Evolutionary conservation across 2,329 filamentous ascomycete species (phyloP).

Genomic region (Sordariomycetes sp.): DNA sequence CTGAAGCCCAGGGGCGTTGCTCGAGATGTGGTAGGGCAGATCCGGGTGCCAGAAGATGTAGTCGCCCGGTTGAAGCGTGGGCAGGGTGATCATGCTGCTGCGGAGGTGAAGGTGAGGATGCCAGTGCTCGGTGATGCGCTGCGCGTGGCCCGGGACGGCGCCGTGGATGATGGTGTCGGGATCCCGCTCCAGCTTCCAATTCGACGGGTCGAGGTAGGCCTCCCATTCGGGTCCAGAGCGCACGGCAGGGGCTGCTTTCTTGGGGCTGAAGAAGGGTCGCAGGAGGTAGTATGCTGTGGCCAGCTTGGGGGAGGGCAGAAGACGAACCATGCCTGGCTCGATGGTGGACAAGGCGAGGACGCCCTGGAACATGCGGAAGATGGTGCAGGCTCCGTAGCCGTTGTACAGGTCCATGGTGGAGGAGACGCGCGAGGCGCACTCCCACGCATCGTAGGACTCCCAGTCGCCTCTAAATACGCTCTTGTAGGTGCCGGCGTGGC

Average conservation of each 20-base stretch:
- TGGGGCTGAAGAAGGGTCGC: constrained; percentile 42
- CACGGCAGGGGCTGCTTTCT: constrained; percentile 28
- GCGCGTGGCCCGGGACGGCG: constrained; percentile 47
- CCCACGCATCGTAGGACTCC: constrained; percentile 49
- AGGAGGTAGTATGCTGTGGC: constrained; percentile 72
- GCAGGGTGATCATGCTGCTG: constrained; percentile 44
- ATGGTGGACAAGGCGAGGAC: constrained; percentile 44
- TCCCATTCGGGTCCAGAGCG: constrained; percentile 35
- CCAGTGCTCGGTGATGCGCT: constrained; percentile 48
- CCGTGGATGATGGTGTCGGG: constrained; percentile 48
- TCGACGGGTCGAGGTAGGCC: constrained; percentile 36
- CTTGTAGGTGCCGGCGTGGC: constrained; percentile 46
- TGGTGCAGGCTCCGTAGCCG: constrained; percentile 45
- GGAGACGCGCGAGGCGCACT: constrained; percentile 40
- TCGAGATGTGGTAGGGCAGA: constrained; percentile 45
- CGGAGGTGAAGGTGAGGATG: constrained; percentile 46
- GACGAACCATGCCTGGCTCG: constrained; percentile 59
- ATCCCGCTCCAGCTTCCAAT: constrained; percentile 35
- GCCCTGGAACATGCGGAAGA: constrained; percentile 52
- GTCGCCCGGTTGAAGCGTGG: constrained; percentile 44
- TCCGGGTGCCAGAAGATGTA: constrained; percentile 52
- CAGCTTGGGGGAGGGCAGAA: constrained; percentile 64
- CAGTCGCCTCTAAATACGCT: constrained; percentile 43
- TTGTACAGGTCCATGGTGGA: constrained; percentile 49
- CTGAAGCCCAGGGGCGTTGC: constrained; percentile 20